Evolutionary conservation across 1,284 basidiomycete genomes (phyloP).

Genomic region (Fomitopsis pinicola): DNA sequence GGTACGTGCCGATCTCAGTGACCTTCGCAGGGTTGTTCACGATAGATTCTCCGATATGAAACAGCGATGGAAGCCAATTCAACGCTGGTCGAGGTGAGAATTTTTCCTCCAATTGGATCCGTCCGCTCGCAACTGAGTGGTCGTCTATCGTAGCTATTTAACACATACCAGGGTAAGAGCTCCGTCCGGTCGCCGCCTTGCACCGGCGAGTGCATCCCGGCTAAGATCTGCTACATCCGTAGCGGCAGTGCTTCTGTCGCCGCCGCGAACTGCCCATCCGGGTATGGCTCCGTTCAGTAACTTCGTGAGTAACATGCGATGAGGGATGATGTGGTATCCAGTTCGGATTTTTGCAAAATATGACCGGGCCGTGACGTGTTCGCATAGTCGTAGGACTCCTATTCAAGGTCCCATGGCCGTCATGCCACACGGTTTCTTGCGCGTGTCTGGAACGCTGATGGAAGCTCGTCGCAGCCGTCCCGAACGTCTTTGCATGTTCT

Average conservation of each 20-base stretch:
- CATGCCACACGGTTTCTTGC: too few species aligned
- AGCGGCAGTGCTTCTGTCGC: constrained; percentile 62
- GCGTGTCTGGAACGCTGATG: too few species aligned
- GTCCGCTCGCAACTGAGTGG: neutral
- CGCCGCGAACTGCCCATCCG: constrained; percentile 51
- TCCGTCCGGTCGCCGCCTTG: constrained; percentile 55
- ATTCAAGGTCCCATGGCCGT: too few species aligned
- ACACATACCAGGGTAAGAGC: constrained; percentile 68
- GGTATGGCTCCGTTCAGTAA: constrained; percentile 66
- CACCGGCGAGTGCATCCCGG: constrained; percentile 52
- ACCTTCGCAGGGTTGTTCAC: neutral
- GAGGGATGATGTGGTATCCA: neutral
- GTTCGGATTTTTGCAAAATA: too few species aligned
- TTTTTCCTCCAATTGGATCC: neutral
- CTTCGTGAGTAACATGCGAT: neutral
- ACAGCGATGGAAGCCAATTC: constrained; percentile 61
- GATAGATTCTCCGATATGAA: neutral
- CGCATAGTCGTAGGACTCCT: too few species aligned
- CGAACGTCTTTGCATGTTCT: too few species aligned
- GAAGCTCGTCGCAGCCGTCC: too few species aligned
- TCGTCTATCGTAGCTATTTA: constrained; percentile 51
- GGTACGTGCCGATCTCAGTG: constrained; percentile 32
- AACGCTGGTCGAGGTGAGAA: constrained; percentile 48
- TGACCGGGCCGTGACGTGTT: too few species aligned
- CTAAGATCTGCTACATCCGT: constrained; percentile 79